A percentile compares a stretch with the other conserved stretches of the same genome.
Evolutionary conservation across 768 basidiomycete species (phyloP).

Genomic region (Asterophora lycoperdoides): DNA sequence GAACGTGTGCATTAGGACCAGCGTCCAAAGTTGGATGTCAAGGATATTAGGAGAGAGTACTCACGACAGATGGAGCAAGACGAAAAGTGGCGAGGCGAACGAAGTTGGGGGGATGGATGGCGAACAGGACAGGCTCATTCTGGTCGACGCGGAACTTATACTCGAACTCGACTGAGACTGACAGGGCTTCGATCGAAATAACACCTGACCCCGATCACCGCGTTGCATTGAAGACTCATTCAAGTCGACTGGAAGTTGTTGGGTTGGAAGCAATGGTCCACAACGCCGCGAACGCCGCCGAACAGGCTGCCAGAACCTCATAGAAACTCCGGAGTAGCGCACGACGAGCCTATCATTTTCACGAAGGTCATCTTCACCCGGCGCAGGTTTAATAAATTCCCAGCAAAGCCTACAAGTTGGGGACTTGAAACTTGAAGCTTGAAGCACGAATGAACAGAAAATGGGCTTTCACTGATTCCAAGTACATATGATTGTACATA

Average conservation of each 20-base stretch:
- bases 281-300: too few species aligned
- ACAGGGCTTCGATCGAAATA: slow-evolving; percentile 46
- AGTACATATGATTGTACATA: background rate
- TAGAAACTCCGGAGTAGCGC: too few species aligned
- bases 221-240: too few species aligned
- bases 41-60: background rate
- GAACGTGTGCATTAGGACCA: slow-evolving; percentile 13
- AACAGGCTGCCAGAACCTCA: too few species aligned
- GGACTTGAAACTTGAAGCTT: too few species aligned
- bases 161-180: slow-evolving; percentile 45
- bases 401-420: too few species aligned
- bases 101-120: slow-evolving; percentile 32
- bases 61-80: slow-evolving; percentile 7
- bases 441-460: too few species aligned
- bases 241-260: too few species aligned
- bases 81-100: slow-evolving; percentile 7
- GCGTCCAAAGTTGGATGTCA: background rate
- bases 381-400: too few species aligned
- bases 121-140: slow-evolving; percentile 44
- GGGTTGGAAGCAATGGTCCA: too few species aligned
- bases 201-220: slow-evolving; percentile 37
- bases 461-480: background rate
- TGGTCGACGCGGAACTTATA: slow-evolving; percentile 60
- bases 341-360: too few species aligned
- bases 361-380: too few species aligned